phyloP scores from a whole-genome alignment of 345 rosid species.

The Excoecaria agallocha region DNA sequence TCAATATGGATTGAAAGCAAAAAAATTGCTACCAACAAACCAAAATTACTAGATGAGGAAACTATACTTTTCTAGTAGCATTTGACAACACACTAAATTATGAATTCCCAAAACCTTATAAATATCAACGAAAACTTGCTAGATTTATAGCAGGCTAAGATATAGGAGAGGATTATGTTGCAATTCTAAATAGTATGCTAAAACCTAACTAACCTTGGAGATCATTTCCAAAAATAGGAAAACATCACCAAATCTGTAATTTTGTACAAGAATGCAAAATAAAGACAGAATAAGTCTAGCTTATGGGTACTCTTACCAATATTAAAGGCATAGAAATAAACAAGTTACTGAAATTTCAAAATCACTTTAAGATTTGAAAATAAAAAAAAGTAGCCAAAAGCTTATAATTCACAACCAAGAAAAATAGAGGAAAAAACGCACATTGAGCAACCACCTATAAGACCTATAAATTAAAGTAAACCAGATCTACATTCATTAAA shows the following conservation, averaged over 20 bases:
- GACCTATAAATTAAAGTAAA: neutral
- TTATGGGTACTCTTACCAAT: too few relatives aligned
- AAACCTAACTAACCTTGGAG: neutral
- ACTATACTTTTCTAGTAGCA: too few relatives aligned
- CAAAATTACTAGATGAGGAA: neutral
- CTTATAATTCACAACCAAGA: neutral
- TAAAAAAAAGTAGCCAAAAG: neutral
- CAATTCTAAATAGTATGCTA: too few relatives aligned
- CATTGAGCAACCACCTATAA: neutral
- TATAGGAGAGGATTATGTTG: neutral
- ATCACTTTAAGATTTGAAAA: neutral
- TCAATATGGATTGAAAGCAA: neutral
- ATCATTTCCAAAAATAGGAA: neutral
- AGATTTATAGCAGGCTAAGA: constrained; percentile 1
- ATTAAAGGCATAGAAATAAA: neutral
- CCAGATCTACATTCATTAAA: constrained; percentile 15
- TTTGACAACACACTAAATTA: neutral
- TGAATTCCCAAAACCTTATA: neutral
- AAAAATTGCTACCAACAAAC: neutral
- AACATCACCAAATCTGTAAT: constrained; percentile 9
- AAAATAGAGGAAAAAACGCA: neutral
- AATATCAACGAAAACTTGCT: neutral
- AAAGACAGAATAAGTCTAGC: neutral
- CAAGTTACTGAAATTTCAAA: neutral
- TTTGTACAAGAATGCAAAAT: neutral